Base-by-base conservation (phyloP, 176 grass and related monocot species). In the Saccharum spontaneum region DNA sequence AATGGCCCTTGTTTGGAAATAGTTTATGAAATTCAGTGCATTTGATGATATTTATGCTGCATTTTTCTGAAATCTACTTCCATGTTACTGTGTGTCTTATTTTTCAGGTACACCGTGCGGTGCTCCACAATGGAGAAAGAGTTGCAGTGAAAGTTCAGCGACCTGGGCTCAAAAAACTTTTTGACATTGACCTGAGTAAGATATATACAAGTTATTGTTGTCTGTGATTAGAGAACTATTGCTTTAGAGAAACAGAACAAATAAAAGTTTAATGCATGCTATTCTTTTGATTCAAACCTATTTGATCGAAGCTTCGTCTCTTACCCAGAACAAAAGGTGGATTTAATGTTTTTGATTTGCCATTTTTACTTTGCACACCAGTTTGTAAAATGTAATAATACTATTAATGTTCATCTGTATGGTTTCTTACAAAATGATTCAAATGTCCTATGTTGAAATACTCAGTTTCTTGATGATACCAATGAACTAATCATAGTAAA, bases 121-220 rank as follows among this genome's bases (percentile, higher is more conserved):
- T 95, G 45, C 93, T 98, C 82, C 93, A 98, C 84, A 95, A 88
- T 45, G 93, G 95, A 39, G 95, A 98, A 79, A 91, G 83, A 83
- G 95, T 98, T 69, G 93, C 90, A 69, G 89, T 98, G 22, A 98
- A 98, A 90, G 90, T 98, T 87, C 95, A 98, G 75, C 80, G 95
- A 77, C 95, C 95, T 49, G 93, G 95, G 60, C 89, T 98, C 70
- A 98, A 77, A 88, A 98, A 90, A 82, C 93, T 98, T 85, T 98
- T 98, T 85, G 93, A 98, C 60, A 95, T 98, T 92, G 96, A 98
- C 90, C 87, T 98, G 69, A 92, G 96, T 98, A 94, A 90, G 93
- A 88, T 17, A 88, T 26, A 37, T 67, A 78, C 36, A 81, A 15
- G 9, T 46, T 83, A 59, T 67, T 39, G 1, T 12, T 80, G 69